phyloP scores from a whole-genome alignment of 176 grass and related monocot species.

The Zoysia japonica region DNA sequence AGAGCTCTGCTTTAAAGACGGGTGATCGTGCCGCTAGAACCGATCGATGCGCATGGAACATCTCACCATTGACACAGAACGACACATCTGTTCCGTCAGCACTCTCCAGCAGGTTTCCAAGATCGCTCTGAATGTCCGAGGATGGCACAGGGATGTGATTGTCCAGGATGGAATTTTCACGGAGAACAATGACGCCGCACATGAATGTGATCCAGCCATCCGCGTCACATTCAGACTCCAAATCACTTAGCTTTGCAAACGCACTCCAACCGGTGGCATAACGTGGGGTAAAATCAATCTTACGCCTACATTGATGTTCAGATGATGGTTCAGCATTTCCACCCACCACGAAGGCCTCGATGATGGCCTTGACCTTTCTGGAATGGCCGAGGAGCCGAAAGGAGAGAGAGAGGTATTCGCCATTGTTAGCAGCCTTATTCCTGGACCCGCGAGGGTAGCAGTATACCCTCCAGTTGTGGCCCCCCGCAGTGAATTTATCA shows the following conservation, averaged over 20 bases:
- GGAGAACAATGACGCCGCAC: not conserved
- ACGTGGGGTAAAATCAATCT: too few species aligned
- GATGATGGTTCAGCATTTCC: too few species aligned
- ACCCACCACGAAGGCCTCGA: too few species aligned
- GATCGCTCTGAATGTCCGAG: not conserved
- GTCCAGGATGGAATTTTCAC: not conserved
- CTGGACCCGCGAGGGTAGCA: not conserved
- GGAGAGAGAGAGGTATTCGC: not conserved
- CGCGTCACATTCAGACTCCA: too few species aligned
- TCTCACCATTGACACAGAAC: not conserved
- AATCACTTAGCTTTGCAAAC: too few species aligned
- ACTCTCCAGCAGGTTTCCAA: not conserved
- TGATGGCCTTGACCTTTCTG: too few species aligned
- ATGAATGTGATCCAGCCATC: not conserved
- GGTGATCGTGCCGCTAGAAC: not conserved
- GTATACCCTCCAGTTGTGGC: not conserved
- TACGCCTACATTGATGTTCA: too few species aligned
- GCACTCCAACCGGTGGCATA: too few species aligned
- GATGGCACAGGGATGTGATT: not conserved
- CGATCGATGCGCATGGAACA: not conserved
- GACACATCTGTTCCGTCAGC: not conserved
- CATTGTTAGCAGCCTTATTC: too few species aligned
- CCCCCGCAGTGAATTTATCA: too few species aligned
- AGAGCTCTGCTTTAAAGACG: not conserved
- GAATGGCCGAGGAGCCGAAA: not conserved